Conservation (phyloP, 164 flowering plant genomes). For the Kalanchoe fedtschenkoi region DNA sequence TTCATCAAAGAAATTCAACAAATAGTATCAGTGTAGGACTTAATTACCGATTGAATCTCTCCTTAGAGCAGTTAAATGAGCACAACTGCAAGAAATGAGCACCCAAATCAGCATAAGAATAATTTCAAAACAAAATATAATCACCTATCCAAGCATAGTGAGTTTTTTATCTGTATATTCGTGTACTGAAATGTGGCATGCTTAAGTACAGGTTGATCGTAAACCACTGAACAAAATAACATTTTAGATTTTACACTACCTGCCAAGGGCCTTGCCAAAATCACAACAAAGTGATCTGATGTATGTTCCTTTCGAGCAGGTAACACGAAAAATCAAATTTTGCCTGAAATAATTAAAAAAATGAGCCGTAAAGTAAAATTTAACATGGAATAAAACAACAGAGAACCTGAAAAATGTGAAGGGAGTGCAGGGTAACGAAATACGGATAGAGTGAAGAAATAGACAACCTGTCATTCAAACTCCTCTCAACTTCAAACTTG, state of each 20-base stretch:
- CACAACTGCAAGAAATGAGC: constrained; percentile 57
- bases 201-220: neutral
- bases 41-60: constrained; percentile 94
- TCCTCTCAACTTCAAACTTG: constrained; percentile 85
- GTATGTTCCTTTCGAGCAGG: constrained; percentile 95
- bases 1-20: neutral
- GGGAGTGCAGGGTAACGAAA: neutral
- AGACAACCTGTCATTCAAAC: constrained; percentile 78
- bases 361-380: neutral
- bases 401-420: neutral
- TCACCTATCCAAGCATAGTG: neutral
- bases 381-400: neutral
- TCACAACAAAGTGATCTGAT: constrained; percentile 93
- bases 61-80: constrained; percentile 79
- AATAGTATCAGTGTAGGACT: constrained; percentile 5
- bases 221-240: neutral
- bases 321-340: constrained; percentile 80
- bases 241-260: constrained; percentile 21
- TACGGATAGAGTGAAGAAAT: neutral
- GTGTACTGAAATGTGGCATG: neutral
- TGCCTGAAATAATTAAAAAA: constrained; percentile 47
- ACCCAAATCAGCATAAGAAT: neutral
- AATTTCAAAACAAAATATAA: neutral
- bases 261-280: constrained; percentile 82
- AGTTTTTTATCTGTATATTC: neutral